Evolutionary conservation across 2,329 filamentous ascomycete species (phyloP), one percentile per base, ranked within the genome.

Genomic region (Lecanicillium sp.): DNA sequence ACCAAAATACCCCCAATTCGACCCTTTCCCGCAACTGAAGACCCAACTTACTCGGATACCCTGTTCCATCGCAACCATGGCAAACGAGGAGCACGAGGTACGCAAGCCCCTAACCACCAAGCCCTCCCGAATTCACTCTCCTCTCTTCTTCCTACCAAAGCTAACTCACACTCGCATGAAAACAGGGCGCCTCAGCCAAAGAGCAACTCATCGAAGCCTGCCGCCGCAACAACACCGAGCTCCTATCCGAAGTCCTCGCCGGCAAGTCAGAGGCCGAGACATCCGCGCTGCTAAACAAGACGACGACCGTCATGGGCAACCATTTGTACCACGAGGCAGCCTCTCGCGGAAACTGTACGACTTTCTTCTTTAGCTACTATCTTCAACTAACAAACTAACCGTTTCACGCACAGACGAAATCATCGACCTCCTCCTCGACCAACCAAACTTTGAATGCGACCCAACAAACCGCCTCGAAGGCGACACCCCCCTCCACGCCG

Each of bases 171-270:
- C 9, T 33, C 35, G 25, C 29, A 35, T 22, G 30, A 22, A 27
- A 22, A 4, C 38, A 94, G 83, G 92, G 90, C 58, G 90, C 90
- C 51, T 85, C 85, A 43, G 78, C 80, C 33, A 74, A 81, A 60
- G 90, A 96, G 68, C 76, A 85, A 54, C 76, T 96, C 51, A 78
- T 96, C 63, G 90, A 94, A 68, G 86, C 92, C 52, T 94, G 85
- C 66, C 86, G 90, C 45, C 78, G 88, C 55, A 90, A 96, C 73
- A 95, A 96, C 65, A 80, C 80, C 49, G 82, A 90, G 38, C 78
- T 96, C 44, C 78, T 96, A 41, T 65, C 75, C 51, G 82, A 92
- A 52, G 74, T 89, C 41, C 71, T 95, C 49, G 64, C 73, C 30
- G 65, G 67, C 48, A 74, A 75, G 48, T 63, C 66, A 42, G 78